Conservation (phyloP, 305 asterid genomes). For the Fraxinus latifolia region DNA sequence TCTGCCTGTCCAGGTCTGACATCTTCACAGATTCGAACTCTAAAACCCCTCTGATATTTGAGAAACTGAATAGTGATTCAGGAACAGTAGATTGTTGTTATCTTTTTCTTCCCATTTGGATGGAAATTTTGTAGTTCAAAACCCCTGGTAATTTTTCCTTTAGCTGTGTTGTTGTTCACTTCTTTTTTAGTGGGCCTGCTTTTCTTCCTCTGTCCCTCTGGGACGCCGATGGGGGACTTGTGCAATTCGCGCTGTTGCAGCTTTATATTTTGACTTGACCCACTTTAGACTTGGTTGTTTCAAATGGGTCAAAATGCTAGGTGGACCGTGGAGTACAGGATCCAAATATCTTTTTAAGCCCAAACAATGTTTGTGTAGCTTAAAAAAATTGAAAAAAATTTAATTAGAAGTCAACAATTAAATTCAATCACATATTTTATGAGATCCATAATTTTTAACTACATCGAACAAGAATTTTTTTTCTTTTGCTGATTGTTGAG, state of each 20-base stretch:
- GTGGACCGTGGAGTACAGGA: not conserved
- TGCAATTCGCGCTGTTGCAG: slow-evolving; percentile 38
- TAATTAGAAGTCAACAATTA: too few species aligned
- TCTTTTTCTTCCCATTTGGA: not conserved
- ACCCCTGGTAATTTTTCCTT: slow-evolving; percentile 12
- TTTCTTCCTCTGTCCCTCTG: slow-evolving; percentile 6
- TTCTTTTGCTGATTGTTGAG: not conserved
- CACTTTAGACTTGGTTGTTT: not conserved
- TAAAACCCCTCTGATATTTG: not conserved
- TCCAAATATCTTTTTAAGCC: not conserved
- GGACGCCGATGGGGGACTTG: slow-evolving; percentile 22
- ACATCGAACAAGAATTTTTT: too few species aligned
- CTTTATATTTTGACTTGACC: slow-evolving; percentile 9
- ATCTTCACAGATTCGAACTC: slow-evolving; percentile 13
- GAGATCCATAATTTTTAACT: not conserved
- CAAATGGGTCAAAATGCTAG: not conserved
- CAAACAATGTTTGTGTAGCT: not conserved
- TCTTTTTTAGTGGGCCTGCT: slow-evolving; percentile 12
- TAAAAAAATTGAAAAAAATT: too few species aligned
- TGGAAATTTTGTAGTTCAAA: not conserved
- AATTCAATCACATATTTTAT: too few species aligned
- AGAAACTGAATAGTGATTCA: not conserved
- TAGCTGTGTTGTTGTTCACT: slow-evolving; percentile 22
- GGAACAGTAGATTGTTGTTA: not conserved
- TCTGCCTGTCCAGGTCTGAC: slow-evolving; percentile 97